Evolutionary conservation across 768 basidiomycete genomes (phyloP).

Genomic region (Mycena haematopus): DNA sequence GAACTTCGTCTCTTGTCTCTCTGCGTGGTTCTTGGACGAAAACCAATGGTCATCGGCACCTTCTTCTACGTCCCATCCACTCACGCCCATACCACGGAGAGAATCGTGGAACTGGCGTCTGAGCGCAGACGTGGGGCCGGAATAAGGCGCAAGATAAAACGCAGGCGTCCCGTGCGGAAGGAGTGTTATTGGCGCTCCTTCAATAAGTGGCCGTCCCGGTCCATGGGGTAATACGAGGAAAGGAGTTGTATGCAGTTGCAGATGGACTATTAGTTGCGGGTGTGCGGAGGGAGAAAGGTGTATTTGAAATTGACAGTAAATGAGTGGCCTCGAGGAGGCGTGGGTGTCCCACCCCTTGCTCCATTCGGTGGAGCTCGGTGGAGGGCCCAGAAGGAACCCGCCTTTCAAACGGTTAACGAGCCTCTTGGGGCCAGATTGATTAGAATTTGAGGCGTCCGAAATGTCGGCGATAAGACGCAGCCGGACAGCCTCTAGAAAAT

Average conservation of each 20-base stretch:
- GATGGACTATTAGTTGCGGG: conserved; percentile 67
- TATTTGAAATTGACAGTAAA: conserved; percentile 66
- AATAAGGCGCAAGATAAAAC: conserved; percentile 73
- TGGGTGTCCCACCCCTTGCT: conserved; percentile 67
- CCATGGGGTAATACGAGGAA: conserved; percentile 55
- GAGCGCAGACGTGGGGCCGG: conserved; percentile 68
- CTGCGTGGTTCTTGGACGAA: conserved; percentile 27
- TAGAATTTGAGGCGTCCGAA: conserved; percentile 46
- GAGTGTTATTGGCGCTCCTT: conserved; percentile 73
- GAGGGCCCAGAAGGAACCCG: conserved; percentile 67
- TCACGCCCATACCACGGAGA: conserved; percentile 66
- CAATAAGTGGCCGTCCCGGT: conserved; percentile 48
- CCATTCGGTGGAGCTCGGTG: conserved; percentile 60
- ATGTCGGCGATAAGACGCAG: conserved; percentile 60
- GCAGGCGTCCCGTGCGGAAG: conserved; percentile 77
- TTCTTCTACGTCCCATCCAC: conserved; percentile 51
- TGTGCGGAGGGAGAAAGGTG: conserved; percentile 43
- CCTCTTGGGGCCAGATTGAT: conserved; percentile 34
- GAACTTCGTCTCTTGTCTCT: conserved; percentile 41
- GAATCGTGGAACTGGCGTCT: conserved; percentile 68
- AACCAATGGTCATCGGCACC: conserved; percentile 27
- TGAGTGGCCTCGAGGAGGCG: conserved; percentile 58
- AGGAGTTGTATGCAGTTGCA: conserved; percentile 61
- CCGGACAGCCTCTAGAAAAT: conserved; percentile 71
- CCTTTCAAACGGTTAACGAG: conserved; percentile 58